Evolutionary conservation across 306 rosid species (phyloP), one percentile per base, ranked within the genome.

Genomic region (Cicer judaicum): DNA sequence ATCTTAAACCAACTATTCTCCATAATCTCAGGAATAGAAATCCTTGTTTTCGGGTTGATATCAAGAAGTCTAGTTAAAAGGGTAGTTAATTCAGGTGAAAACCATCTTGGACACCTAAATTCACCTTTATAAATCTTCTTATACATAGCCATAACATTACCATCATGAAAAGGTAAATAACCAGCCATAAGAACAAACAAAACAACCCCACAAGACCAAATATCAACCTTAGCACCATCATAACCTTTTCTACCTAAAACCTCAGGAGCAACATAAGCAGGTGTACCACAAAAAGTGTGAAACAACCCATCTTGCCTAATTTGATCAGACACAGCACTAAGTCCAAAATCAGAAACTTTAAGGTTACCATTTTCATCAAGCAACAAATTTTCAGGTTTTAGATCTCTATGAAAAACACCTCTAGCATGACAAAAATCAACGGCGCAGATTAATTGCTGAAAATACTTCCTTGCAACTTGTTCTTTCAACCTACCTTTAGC

Each of bases 221-320:
- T 52, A 80, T 87, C 91, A 24, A 82, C 88, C 81, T 82, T 84
- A 0, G 85, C 84, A 24, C 83, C 91, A 29, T 82, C 82, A 1
- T 87, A 87, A 0, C 91, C 91, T 55, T 84, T 87, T 6, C 85
- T 44, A 1, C 71, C 74, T 40, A 87, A 18, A 73, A 89, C 86
- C 78, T 89, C 93, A 9, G 89, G 93, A 0, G 93, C 90, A 12
- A 89, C 86, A 61, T 89, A 89, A 0, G 89, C 90, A 15, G 90
- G 90, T 0, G 93, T 88, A 0, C 93, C 93, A 39, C 93, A 88
- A 76, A 87, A 86, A 1, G 93, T 88, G 81, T 88, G 90, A 15
- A 84, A 85, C 74, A 88, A 69, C 0, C 88, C 92, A 52, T 88
- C 92, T 61, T 85, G 86, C 66, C 87, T 39, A 3, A 84, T 83